A percentile compares a stretch with the other conserved stretches of the same genome.
These are phyloP conservation scores for Cordyceps farinosa DNA, from an alignment of 2,329 filamentous ascomycete genomes.

Conservation along the genomic window DNA sequence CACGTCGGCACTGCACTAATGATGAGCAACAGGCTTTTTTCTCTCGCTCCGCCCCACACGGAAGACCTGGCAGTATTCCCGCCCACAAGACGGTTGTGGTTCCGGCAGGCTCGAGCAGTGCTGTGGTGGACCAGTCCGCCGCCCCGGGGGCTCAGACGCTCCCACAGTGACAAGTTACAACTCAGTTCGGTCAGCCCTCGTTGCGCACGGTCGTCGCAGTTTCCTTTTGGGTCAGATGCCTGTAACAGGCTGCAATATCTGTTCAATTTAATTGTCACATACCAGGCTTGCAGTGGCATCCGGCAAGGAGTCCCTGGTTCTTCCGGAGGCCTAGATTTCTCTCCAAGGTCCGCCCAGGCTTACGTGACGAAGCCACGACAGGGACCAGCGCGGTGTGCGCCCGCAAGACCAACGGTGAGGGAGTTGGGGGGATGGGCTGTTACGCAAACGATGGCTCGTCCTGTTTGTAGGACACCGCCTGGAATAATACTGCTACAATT, in stretches of 20 bases:
- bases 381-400: not conserved
- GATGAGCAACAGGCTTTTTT: slow-evolving; percentile 1
- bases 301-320: slow-evolving; percentile 4
- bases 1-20: slow-evolving; percentile 10
- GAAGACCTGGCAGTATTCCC: slow-evolving; percentile 16
- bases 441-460: not conserved
- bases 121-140: slow-evolving; percentile 4
- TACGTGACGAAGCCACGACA: not conserved
- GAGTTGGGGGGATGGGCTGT: not conserved
- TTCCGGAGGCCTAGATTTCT: slow-evolving; percentile 11
- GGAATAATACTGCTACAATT: not conserved
- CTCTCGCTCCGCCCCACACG: slow-evolving; percentile 12
- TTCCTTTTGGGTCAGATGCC: slow-evolving; percentile 10
- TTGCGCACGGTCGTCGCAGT: slow-evolving; percentile 10
- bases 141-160: slow-evolving; percentile 12
- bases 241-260: slow-evolving; percentile 14
- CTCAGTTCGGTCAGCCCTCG: slow-evolving; percentile 8
- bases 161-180: slow-evolving; percentile 8
- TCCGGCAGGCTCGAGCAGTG: slow-evolving; percentile 3
- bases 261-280: slow-evolving; percentile 11
- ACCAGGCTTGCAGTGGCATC: slow-evolving; percentile 7
- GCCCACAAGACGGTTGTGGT: slow-evolving; percentile 14
- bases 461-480: not conserved
- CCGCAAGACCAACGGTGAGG: slow-evolving; percentile 7
- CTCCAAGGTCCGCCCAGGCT: not conserved